These are phyloP conservation scores for Aspergillus sp. DNA, from an alignment of 2,329 filamentous ascomycete genomes.

Conservation along the genomic window DNA sequence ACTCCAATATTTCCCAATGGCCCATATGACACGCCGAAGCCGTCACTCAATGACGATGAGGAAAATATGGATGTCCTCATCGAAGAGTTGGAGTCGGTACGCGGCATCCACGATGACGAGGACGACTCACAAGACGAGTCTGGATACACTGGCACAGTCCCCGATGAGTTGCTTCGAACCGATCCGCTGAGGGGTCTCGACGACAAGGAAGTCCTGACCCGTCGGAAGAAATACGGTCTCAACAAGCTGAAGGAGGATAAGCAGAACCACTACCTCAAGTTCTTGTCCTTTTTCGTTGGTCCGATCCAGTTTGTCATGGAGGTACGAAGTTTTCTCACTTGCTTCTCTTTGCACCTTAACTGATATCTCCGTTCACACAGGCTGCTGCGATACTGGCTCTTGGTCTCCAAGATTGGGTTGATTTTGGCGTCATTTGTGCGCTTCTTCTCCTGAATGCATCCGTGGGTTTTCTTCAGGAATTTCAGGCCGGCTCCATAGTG, in stretches of 20 bases:
- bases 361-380: conserved; percentile 30
- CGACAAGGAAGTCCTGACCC: conserved; percentile 57
- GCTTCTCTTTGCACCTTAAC: background rate
- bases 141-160: conserved; percentile 52
- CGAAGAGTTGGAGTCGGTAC: conserved; percentile 76
- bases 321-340: conserved; percentile 44
- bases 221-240: conserved; percentile 67
- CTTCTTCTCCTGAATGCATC: conserved; percentile 75
- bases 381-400: conserved; percentile 72
- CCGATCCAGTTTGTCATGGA: conserved; percentile 95
- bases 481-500: conserved; percentile 82
- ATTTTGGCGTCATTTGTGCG: conserved; percentile 85
- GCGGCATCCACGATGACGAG: conserved; percentile 61
- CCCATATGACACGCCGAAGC: background rate
- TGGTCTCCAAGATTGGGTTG: conserved; percentile 82
- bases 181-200: conserved; percentile 67
- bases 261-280: conserved; percentile 77
- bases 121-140: conserved; percentile 50
- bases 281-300: conserved; percentile 73
- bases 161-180: conserved; percentile 72
- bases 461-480: conserved; percentile 86
- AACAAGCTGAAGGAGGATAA: conserved; percentile 92
- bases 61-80: conserved; percentile 83
- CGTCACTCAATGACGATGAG: conserved; percentile 25
- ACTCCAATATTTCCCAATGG: background rate